Percentiles rank a stretch among this genome's conserved stretches.
Conservation (phyloP, 2,329 filamentous ascomycete species). For the Hansfordia pulvinata region DNA sequence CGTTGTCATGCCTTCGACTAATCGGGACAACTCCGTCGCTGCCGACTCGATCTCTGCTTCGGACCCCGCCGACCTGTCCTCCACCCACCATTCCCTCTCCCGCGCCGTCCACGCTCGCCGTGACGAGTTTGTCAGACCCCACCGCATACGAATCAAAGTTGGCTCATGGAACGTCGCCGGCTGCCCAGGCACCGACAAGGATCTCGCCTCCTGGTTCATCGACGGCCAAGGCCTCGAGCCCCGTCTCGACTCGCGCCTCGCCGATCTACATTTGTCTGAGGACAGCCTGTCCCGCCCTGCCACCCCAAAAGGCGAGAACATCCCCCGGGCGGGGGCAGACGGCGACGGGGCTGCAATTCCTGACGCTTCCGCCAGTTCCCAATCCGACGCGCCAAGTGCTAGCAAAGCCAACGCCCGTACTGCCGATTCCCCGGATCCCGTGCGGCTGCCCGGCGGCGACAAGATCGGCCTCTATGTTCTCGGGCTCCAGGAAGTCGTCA, state of each 20-base stretch:
- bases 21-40: conserved; percentile 15
- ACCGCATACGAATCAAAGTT: conserved; percentile 71
- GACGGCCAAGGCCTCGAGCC: conserved; percentile 58
- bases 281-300: conserved; percentile 20
- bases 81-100: conserved; percentile 42
- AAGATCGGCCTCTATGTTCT: conserved; percentile 84
- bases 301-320: conserved; percentile 9
- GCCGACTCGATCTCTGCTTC: no score
- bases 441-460: conserved; percentile 40
- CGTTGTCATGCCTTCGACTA: conserved; percentile 11
- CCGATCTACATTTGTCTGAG: conserved; percentile 33
- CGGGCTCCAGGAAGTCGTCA: conserved; percentile 84
- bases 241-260: conserved; percentile 45
- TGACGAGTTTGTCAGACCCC: conserved; percentile 64
- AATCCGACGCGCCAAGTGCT: no score
- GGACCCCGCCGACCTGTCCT: conserved; percentile 29
- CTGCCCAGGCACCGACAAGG: conserved; percentile 72
- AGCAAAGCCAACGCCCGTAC: conserved; percentile 13
- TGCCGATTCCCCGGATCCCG: conserved; percentile 8
- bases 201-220: conserved; percentile 81
- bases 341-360: conserved; percentile 30
- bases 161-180: conserved; percentile 93
- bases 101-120: conserved; percentile 57
- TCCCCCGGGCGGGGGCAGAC: conserved; percentile 21
- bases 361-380: no score